A percentile compares a stretch with the other conserved stretches of the same genome.
Evolutionary conservation across 169 alveolate genomes (phyloP).

Genomic region (Fabrea salina): DNA sequence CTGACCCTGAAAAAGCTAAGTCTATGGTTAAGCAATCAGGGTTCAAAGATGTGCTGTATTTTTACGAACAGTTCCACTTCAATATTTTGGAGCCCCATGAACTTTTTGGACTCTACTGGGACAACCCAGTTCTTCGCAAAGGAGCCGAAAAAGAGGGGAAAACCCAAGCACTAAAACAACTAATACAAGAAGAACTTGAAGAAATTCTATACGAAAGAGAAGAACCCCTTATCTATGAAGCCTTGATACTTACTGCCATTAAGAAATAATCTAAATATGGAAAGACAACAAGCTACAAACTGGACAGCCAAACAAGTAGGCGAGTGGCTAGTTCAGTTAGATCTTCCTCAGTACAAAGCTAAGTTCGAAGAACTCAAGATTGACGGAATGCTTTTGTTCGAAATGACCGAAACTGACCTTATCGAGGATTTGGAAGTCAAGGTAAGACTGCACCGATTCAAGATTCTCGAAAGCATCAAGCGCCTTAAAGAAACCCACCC

Average conservation of each 20-base stretch:
- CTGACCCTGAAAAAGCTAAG: slow-evolving; percentile 23
- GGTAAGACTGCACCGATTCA: neutral
- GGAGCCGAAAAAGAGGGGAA: neutral
- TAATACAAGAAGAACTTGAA: neutral
- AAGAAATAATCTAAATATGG: too few relatives aligned
- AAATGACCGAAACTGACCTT: neutral
- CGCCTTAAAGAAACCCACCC: too few relatives aligned
- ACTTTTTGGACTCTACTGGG: neutral
- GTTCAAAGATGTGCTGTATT: neutral
- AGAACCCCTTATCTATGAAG: slow-evolving; percentile 11
- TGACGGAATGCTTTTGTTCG: neutral
- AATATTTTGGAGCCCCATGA: neutral
- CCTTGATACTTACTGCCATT: neutral
- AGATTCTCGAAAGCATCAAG: too few relatives aligned
- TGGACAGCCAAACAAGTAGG: too few relatives aligned
- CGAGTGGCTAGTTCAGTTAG: neutral
- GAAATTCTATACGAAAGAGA: neutral
- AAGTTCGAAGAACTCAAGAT: neutral
- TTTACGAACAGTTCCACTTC: slow-evolving; percentile 19
- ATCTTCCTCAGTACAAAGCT: neutral
- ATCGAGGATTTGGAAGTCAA: neutral
- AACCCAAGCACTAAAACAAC: neutral
- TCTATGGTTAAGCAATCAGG: neutral
- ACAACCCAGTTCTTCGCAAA: slow-evolving; percentile 4
- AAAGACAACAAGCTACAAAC: too few relatives aligned